phyloP scores from a whole-genome alignment of 805 yeast genomes.

The Saturnispora mendoncae region DNA sequence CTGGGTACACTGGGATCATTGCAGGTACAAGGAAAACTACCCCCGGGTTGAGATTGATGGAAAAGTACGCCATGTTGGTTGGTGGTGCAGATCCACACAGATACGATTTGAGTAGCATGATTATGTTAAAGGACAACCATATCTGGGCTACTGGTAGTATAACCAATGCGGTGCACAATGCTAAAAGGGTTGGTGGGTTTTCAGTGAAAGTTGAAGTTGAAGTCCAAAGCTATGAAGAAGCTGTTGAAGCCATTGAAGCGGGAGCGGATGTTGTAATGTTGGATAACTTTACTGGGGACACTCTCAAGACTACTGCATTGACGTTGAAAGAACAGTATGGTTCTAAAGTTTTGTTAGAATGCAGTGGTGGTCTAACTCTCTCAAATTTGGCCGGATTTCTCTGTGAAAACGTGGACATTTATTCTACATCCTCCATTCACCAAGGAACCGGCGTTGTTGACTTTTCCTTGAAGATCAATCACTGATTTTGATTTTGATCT shows the following conservation, averaged over 20 bases:
- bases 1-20: constrained; percentile 72
- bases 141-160: constrained; percentile 90
- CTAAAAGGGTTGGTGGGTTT: constrained; percentile 79
- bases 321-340: constrained; percentile 53
- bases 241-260: constrained; percentile 84
- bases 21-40: constrained; percentile 98
- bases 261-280: constrained; percentile 96
- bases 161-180: constrained; percentile 68
- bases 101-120: constrained; percentile 87
- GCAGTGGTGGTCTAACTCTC: constrained; percentile 83
- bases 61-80: constrained; percentile 88
- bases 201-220: constrained; percentile 89
- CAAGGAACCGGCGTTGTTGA: constrained; percentile 85
- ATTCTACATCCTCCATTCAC: constrained; percentile 84
- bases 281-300: constrained; percentile 72
- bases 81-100: constrained; percentile 94
- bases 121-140: constrained; percentile 93
- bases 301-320: constrained; percentile 54
- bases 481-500: not conserved
- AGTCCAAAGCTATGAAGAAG: constrained; percentile 76
- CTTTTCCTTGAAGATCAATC: constrained; percentile 64
- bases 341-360: constrained; percentile 53
- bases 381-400: constrained; percentile 57
- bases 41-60: constrained; percentile 83
- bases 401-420: constrained; percentile 76